A percentile compares a stretch with the other conserved stretches of the same genome.
Conservation (phyloP, 495 filamentous ascomycete species). For the Annulohypoxylon maeteangense region DNA sequence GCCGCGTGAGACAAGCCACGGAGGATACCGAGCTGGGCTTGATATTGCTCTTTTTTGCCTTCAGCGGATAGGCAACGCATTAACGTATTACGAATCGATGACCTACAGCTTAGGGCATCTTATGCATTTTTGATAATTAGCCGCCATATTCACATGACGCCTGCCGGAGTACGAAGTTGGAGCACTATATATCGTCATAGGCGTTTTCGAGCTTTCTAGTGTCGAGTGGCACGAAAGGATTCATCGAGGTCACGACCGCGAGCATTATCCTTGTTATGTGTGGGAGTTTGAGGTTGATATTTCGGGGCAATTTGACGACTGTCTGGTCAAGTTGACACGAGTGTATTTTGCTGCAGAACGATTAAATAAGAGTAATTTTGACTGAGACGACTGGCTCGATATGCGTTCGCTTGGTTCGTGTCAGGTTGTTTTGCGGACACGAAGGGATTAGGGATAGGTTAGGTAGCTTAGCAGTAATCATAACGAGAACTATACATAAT, state of each 20-base stretch:
- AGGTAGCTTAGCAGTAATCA: slow-evolving; percentile 20
- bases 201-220: slow-evolving; percentile 6
- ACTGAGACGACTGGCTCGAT: slow-evolving; percentile 12
- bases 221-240: slow-evolving; percentile 1
- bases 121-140: slow-evolving; percentile 11
- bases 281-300: slow-evolving; percentile 24
- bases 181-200: slow-evolving; percentile 8
- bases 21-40: neutral
- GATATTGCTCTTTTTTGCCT: slow-evolving; percentile 26
- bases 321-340: neutral
- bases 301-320: slow-evolving; percentile 13
- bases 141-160: slow-evolving; percentile 3
- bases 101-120: slow-evolving; percentile 15
- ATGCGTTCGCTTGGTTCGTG: slow-evolving; percentile 16
- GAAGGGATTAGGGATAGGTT: neutral
- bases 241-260: slow-evolving; percentile 22
- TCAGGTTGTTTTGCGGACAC: slow-evolving; percentile 6
- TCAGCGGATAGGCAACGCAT: slow-evolving; percentile 18
- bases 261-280: slow-evolving; percentile 21
- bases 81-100: slow-evolving; percentile 37
- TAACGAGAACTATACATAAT: slow-evolving; percentile 12
- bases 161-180: slow-evolving; percentile 13
- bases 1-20: slow-evolving; percentile 46
- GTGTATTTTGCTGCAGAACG: slow-evolving; percentile 7
- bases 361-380: neutral